Conservation (phyloP, 2,329 filamentous ascomycete species). For the Aspergillus texensis region DNA sequence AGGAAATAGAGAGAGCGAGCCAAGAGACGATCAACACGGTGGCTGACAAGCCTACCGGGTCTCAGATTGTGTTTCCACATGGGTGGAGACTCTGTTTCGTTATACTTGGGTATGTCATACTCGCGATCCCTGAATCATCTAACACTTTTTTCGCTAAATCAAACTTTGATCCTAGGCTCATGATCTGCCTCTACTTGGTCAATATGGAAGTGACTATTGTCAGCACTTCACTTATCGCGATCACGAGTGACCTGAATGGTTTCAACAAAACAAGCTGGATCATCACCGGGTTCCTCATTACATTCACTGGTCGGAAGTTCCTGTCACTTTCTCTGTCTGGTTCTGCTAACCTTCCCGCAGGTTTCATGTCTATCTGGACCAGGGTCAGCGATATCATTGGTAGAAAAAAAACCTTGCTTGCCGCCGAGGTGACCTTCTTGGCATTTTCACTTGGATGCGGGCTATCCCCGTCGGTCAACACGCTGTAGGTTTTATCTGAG, state of each 20-base stretch:
- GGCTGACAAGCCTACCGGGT: background rate
- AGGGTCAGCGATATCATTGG: slow-evolving; percentile 6
- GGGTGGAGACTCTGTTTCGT: slow-evolving; percentile 2
- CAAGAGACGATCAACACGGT: background rate
- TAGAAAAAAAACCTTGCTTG: slow-evolving; percentile 2
- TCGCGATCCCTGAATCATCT: background rate
- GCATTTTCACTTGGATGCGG: slow-evolving; percentile 8
- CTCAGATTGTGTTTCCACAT: background rate
- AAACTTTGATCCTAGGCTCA: slow-evolving; percentile 19
- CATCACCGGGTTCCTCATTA: slow-evolving; percentile 38
- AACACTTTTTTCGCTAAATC: background rate
- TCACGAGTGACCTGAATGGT: slow-evolving; percentile 36
- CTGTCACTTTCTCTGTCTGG: background rate
- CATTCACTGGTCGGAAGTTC: slow-evolving; percentile 31
- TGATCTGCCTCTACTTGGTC: slow-evolving; percentile 34
- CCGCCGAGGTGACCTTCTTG: background rate
- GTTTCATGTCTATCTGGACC: slow-evolving; percentile 10
- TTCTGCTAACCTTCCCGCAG: background rate
- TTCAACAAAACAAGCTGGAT: slow-evolving; percentile 40
- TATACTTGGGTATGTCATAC: slow-evolving; percentile 4
- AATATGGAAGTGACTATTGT: slow-evolving; percentile 40
- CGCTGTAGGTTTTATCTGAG: background rate
- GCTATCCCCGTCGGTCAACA: background rate
- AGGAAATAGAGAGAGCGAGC: background rate
- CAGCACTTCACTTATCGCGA: slow-evolving; percentile 38